Conservation (phyloP, 2,329 filamentous ascomycete species). For the Lachnellula subtilissima region DNA sequence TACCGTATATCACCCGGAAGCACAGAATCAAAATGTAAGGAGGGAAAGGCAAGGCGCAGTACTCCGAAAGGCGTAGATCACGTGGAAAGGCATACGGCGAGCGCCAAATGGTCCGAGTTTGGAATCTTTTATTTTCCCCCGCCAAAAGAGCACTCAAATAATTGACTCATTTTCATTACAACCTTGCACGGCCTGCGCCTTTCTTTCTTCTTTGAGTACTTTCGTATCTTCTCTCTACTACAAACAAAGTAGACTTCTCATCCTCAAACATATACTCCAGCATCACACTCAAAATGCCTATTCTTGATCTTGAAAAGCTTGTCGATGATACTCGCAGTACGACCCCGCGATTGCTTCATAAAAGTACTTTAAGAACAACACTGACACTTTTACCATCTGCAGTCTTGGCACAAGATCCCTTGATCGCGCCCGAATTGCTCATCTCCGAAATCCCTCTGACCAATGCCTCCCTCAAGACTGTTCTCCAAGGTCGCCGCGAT, state of each 20-base stretch:
- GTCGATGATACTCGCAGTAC: slow-evolving; percentile 50
- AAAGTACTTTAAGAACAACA: slow-evolving; percentile 1
- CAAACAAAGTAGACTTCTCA: background rate
- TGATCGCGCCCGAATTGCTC: slow-evolving; percentile 85
- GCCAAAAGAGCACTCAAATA: too few species aligned
- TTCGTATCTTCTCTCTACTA: background rate
- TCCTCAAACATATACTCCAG: background rate
- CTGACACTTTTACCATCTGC: slow-evolving; percentile 17
- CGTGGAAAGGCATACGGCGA: too few species aligned
- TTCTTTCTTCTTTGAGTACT: background rate
- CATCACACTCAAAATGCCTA: slow-evolving; percentile 24
- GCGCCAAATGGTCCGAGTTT: too few species aligned
- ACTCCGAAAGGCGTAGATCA: too few species aligned
- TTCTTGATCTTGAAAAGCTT: slow-evolving; percentile 26
- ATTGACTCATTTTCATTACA: too few species aligned
- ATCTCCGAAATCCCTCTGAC: slow-evolving; percentile 77
- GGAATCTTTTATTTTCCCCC: too few species aligned
- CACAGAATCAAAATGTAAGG: too few species aligned
- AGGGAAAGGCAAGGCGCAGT: too few species aligned
- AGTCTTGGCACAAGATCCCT: slow-evolving; percentile 92
- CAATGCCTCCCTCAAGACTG: slow-evolving; percentile 57
- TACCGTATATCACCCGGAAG: too few species aligned
- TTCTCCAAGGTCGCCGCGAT: slow-evolving; percentile 65
- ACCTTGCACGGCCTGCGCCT: background rate
- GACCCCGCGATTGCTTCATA: slow-evolving; percentile 17